phyloP scores from a whole-genome alignment of 2,329 filamentous ascomycete species.

The Alternaria infectoria region DNA sequence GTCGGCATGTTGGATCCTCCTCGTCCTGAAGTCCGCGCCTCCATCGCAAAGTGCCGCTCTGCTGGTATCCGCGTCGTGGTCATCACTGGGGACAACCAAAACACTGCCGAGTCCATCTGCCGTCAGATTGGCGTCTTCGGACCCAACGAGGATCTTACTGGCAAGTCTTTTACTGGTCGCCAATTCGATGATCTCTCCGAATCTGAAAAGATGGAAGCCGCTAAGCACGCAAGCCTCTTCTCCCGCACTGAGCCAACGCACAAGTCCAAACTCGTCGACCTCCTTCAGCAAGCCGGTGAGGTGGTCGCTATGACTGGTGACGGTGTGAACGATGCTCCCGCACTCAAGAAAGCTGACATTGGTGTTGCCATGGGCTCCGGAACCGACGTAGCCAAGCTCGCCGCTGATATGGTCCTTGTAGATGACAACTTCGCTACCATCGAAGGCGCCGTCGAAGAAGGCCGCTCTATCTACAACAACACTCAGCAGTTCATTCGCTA shows the following conservation, averaged over 20 bases:
- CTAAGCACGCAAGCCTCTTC: constrained; percentile 86
- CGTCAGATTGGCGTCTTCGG: constrained; percentile 95
- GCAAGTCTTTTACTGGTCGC: constrained; percentile 94
- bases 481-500: constrained; percentile 99
- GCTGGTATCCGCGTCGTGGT: constrained; percentile 97
- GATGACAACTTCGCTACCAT: constrained; percentile 99
- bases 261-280: constrained; percentile 97
- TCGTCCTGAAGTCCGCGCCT: constrained; percentile 84
- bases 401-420: constrained; percentile 96
- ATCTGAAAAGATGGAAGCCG: constrained; percentile 80
- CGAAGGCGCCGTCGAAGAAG: constrained; percentile 93
- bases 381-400: constrained; percentile 95
- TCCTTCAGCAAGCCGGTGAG: constrained; percentile 89
- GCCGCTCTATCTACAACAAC: constrained; percentile 98
- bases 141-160: constrained; percentile 77
- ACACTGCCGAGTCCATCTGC: constrained; percentile 97
- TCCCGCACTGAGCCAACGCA: constrained; percentile 94
- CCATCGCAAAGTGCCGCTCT: constrained; percentile 86
- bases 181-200: constrained; percentile 89
- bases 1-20: constrained; percentile 97
- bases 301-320: constrained; percentile 99
- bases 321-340: constrained; percentile 96
- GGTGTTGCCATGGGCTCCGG: constrained; percentile 98
- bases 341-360: constrained; percentile 98
- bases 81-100: constrained; percentile 97